Base-by-base conservation (phyloP, 257 asterid species). In the Galeopsis tetrahit region DNA sequence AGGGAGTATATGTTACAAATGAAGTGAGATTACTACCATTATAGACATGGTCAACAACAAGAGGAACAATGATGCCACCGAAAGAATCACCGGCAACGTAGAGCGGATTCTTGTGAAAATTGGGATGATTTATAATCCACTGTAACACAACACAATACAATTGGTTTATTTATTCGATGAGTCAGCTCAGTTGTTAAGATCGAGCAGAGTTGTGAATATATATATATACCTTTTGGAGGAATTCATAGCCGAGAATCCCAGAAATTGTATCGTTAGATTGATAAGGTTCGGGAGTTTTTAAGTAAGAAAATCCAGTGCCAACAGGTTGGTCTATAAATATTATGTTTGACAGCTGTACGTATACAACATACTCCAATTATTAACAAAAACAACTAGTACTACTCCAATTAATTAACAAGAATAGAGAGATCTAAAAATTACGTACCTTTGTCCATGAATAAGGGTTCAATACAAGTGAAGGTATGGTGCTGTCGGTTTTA, bases 391-490 rank as follows among this genome's bases (percentile, higher is more conserved):
- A 1, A 2, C 1, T 55, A 2, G 7, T 17, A n/a, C n/a, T 10
- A n/a, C n/a, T 4, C 3, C 56, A 4, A 13, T 4, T 4, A 21
- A 0, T 1, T 5, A n/a, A 8, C 33, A 2, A 7, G 1, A 55
- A 15, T 55, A 2, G 7, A 6, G 33, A 55, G 28, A 15, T 55
- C 6, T 1, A 21, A 34, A 36, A 0, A 6, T 5, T 14, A n/a
- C n/a, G n/a, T n/a, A 90, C 96, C 89, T 88, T 85, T 5, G 96
- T 88, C 95, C 89, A 90, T 6, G 95, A 83, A 73, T 88, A 72
- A n/a, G 86, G 88, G 58, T 70, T 86, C 60, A 78, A 31, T 14
- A 33, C 8, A 44, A 90, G 68, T 35, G 68, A 42, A 15, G 96
- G 92, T 2, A 85, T 48, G 75, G 79, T 80, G 52, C 86, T 89